Evolutionary conservation across 306 rosid species (phyloP), one percentile per base, ranked within the genome.

Genomic region (Medicago arabica): DNA sequence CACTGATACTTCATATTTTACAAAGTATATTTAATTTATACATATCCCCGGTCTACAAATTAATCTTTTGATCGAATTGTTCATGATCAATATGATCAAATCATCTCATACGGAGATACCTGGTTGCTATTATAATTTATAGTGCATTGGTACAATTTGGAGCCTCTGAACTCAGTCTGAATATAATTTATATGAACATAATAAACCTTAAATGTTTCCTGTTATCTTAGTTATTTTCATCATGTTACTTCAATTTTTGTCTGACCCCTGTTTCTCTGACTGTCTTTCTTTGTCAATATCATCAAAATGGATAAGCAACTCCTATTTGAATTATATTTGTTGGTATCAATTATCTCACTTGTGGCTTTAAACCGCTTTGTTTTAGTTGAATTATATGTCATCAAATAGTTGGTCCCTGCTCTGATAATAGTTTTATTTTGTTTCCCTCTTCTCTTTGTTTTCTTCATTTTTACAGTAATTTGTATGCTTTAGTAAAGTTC

Each of bases 1-100:
- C 40, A 16, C 64, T 67, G 53, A 47, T 8, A 21, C 28, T 53
- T 74, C 1, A 3, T 78, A 34, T 60, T 43, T 69, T 23, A 28
- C 31, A 28, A 40, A 34, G 13, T 46, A 51, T 54, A 59, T 16
- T 65, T 36, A 15, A 55, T 71, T 11, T 68, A 16, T 15, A 12
- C 4, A 25, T 43, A 7, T 28, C 31, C 12, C 49, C 0, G 1
- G 8, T 39, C 68, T 75, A 54, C 60, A 23, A 39, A 23, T 74
- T 50, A 31, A 17, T 21, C 36, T 58, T 74, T 28, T 75, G 38
- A 46, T 36, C 57, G 43, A 38, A 18, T 10, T 40, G 23, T 47
- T 46, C 14, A 15, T 59, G 43, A 34, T n/a, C 17, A 63, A 61
- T 78, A 78, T 25, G 18, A 54, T 40, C 47, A 75, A 74, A 46